Conservation (phyloP, 2,329 filamentous ascomycete genomes). For the Fusarium udum region DNA sequence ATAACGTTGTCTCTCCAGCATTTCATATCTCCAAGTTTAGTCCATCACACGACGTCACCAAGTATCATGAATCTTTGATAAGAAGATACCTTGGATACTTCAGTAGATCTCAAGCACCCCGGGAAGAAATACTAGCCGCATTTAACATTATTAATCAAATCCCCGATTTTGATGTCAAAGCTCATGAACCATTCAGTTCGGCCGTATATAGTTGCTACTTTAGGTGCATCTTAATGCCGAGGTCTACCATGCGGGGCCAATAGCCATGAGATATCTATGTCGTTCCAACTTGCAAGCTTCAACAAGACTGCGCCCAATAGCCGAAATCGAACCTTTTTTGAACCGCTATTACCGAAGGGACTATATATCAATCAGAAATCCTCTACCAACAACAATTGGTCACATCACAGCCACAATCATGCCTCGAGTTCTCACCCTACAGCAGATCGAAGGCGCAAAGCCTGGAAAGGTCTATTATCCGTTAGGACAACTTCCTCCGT, state of each 20-base stretch:
- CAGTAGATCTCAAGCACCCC: neutral
- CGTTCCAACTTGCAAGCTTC: neutral
- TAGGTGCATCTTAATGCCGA: conserved; percentile 6
- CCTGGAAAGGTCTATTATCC: conserved; percentile 90
- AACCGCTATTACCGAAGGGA: too few species aligned
- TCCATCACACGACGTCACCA: too few species aligned
- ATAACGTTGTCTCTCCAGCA: neutral
- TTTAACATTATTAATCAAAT: neutral
- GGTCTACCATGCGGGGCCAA: conserved; percentile 20
- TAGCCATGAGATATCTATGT: neutral
- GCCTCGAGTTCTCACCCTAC: conserved; percentile 69
- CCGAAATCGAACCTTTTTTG: neutral
- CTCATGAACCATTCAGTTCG: neutral
- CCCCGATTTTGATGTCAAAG: neutral
- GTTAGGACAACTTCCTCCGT: conserved; percentile 51
- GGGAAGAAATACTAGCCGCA: neutral
- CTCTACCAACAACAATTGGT: neutral
- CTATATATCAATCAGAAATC: neutral
- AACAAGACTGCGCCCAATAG: neutral
- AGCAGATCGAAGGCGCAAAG: conserved; percentile 76
- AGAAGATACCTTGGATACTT: neutral
- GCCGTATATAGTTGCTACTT: neutral
- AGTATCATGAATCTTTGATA: neutral
- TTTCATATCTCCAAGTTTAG: accelerated
- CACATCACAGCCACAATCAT: conserved; percentile 45